Conservation (phyloP, 257 asterid genomes). For the Coffea eugenioides region DNA sequence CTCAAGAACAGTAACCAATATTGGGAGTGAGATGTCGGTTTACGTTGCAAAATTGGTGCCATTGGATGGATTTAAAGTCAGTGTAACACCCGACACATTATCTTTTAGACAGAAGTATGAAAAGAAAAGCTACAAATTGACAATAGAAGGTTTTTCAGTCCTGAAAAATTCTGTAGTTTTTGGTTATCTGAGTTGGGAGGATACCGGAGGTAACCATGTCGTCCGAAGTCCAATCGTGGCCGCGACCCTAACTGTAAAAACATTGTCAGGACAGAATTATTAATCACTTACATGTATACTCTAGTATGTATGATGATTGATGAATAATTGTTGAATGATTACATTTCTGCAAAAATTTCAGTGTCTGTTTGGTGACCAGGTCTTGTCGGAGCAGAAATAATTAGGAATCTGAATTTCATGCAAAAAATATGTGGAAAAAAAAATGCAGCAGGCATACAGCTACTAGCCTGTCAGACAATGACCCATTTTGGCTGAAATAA, state of each 20-base stretch:
- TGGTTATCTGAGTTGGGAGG: conserved; percentile 65
- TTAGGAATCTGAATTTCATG: neutral
- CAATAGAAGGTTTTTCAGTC: conserved; percentile 35
- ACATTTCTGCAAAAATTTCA: neutral
- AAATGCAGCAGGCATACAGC: neutral
- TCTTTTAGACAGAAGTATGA: conserved; percentile 47
- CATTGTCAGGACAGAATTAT: conserved; percentile 2
- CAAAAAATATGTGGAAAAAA: neutral
- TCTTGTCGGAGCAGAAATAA: neutral
- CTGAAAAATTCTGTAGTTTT: conserved; percentile 25
- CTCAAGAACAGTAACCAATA: conserved; percentile 55
- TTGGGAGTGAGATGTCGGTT: conserved; percentile 41
- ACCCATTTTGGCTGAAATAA: neutral
- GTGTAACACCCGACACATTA: conserved; percentile 51
- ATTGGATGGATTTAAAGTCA: conserved; percentile 42
- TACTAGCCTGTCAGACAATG: neutral
- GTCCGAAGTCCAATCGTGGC: conserved; percentile 69
- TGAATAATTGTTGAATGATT: conserved; percentile 8
- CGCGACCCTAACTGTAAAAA: conserved; percentile 26
- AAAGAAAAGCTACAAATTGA: conserved; percentile 53
- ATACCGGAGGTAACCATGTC: conserved; percentile 35
- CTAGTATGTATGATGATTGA: conserved; percentile 5
- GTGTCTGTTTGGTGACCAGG: neutral
- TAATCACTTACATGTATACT: conserved; percentile 5
- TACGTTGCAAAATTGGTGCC: conserved; percentile 37